A percentile compares a stretch with the other conserved stretches of the same genome.
Conservation (phyloP, 345 rosid species). For the Citrus maxima region DNA sequence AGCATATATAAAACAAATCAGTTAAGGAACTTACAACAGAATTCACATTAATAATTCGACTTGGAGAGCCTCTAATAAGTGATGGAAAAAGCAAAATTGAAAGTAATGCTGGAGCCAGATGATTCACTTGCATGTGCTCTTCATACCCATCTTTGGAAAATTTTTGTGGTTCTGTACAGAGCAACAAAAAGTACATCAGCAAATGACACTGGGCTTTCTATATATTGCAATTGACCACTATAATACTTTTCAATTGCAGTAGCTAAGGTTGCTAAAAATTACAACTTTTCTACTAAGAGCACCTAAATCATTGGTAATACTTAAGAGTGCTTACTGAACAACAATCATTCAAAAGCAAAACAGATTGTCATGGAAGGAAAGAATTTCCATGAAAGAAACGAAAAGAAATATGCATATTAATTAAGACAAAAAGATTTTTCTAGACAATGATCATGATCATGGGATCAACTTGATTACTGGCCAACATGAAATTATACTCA, state of each 20-base stretch:
- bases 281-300: neutral
- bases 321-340: neutral
- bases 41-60: slow-evolving; percentile 90
- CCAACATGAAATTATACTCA: neutral
- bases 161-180: slow-evolving; percentile 66
- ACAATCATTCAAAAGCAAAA: neutral
- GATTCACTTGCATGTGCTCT: slow-evolving; percentile 98
- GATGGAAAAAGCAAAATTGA: slow-evolving; percentile 89
- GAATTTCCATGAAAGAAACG: neutral
- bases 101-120: slow-evolving; percentile 90
- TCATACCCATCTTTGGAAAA: slow-evolving; percentile 90
- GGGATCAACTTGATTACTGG: neutral
- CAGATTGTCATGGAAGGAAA: neutral
- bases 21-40: slow-evolving; percentile 77
- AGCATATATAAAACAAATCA: neutral
- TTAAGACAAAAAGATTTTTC: neutral
- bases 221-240: neutral
- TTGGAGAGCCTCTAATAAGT: slow-evolving; percentile 85
- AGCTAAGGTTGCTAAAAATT: neutral
- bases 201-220: slow-evolving; percentile 3
- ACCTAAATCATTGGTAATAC: neutral
- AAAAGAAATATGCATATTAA: neutral
- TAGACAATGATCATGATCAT: neutral
- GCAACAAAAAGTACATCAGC: slow-evolving; percentile 17
- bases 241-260: neutral